Evolutionary conservation across 345 rosid genomes (phyloP).

Genomic region (Nasturtium officinale): DNA sequence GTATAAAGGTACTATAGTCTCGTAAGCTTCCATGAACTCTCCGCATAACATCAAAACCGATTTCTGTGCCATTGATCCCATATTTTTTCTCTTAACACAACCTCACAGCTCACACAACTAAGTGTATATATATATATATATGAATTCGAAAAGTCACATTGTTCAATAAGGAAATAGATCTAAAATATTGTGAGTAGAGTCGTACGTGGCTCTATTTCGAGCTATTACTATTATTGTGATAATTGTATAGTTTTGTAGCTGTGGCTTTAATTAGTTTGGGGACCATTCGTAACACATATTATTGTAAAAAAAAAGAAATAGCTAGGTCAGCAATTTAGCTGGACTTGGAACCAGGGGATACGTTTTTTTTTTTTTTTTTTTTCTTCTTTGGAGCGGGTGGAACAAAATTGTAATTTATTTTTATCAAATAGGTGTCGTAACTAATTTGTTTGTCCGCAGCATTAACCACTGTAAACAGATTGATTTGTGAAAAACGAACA

Average conservation of each 20-base stretch:
- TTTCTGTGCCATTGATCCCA: slow-evolving; percentile 48
- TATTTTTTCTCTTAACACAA: slow-evolving; percentile 20
- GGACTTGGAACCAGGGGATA: neutral
- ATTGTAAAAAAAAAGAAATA: neutral
- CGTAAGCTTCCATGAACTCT: slow-evolving; percentile 64
- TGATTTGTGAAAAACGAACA: neutral
- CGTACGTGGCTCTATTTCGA: neutral
- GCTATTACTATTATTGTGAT: neutral
- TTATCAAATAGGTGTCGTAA: neutral
- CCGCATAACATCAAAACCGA: slow-evolving; percentile 56
- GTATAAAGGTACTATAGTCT: slow-evolving; percentile 48
- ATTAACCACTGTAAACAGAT: neutral
- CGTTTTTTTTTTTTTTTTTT: neutral
- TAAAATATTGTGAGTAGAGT: slow-evolving; percentile 10
- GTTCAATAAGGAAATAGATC: neutral
- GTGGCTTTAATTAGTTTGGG: neutral
- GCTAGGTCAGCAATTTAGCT: neutral
- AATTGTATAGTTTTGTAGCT: neutral
- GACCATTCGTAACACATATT: neutral
- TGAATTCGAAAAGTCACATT: neutral
- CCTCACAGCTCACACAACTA: neutral
- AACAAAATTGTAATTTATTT: neutral
- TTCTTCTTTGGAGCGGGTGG: neutral
- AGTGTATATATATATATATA: neutral
- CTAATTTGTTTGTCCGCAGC: neutral